These are phyloP conservation scores for Pseudocercospora crystallina DNA, from an alignment of 2,329 filamentous ascomycete genomes.

Conservation along the genomic window DNA sequence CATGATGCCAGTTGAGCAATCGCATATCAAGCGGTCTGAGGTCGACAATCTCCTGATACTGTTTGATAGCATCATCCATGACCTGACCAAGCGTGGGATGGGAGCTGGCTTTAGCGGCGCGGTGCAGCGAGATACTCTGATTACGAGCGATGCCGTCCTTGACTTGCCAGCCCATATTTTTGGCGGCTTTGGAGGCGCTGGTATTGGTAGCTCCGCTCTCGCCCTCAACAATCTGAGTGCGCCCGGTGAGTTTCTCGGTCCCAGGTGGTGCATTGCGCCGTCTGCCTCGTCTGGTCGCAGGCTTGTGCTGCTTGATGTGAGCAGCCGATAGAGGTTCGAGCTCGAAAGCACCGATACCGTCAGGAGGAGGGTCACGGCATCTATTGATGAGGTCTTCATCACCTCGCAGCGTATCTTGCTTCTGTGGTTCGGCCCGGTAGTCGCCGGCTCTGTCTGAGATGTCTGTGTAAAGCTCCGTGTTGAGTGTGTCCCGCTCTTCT, in stretches of 20 bases:
- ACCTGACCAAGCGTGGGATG: slow-evolving; percentile 82
- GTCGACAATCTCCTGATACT: slow-evolving; percentile 81
- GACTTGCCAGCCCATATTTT: slow-evolving; percentile 78
- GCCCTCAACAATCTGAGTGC: slow-evolving; percentile 69
- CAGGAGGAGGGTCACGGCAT: slow-evolving; percentile 68
- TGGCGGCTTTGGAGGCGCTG: slow-evolving; percentile 74
- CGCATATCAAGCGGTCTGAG: slow-evolving; percentile 83
- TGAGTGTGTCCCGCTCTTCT: slow-evolving; percentile 72
- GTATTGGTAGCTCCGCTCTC: slow-evolving; percentile 67
- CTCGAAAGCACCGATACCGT: slow-evolving; percentile 31
- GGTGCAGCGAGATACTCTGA: slow-evolving; percentile 62
- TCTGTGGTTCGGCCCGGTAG: slow-evolving; percentile 76
- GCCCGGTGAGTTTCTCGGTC: slow-evolving; percentile 65
- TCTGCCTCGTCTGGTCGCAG: slow-evolving; percentile 31
- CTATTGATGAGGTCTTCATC: slow-evolving; percentile 79
- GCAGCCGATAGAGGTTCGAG: slow-evolving; percentile 34
- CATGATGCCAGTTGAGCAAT: slow-evolving; percentile 95
- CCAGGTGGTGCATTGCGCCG: slow-evolving; percentile 51
- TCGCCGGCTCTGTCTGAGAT: slow-evolving; percentile 87
- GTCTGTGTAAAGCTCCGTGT: slow-evolving; percentile 92
- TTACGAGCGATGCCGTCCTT: slow-evolving; percentile 61
- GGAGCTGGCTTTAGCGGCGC: slow-evolving; percentile 59
- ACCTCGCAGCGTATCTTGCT: slow-evolving; percentile 73
- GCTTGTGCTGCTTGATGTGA: slow-evolving; percentile 31
- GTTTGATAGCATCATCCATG: slow-evolving; percentile 84